Conservation (phyloP, 306 rosid species). For the Cyclanthera cordifolia region DNA sequence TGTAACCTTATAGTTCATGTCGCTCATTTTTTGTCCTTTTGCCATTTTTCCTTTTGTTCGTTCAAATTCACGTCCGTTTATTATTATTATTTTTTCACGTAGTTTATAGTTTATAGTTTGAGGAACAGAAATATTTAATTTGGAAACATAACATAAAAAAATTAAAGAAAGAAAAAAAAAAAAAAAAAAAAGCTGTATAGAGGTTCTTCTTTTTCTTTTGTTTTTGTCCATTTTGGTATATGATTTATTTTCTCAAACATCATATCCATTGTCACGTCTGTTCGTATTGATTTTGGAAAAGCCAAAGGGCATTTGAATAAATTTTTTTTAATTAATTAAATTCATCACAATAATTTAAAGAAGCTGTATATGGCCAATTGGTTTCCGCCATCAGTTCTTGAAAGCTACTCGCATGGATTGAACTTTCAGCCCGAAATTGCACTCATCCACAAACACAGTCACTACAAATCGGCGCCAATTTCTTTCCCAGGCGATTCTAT, state of each 20-base stretch:
- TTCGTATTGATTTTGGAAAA: neutral
- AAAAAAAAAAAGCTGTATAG: neutral
- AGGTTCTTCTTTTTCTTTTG: neutral
- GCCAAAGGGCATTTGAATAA: neutral
- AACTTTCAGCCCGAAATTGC: neutral
- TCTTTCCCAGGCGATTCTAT: neutral
- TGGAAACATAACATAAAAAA: too few species aligned
- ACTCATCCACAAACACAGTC: too few species aligned
- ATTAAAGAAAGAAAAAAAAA: too few species aligned
- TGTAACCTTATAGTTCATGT: too few species aligned
- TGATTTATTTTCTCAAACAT: slow-evolving; percentile 4
- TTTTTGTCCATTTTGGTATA: neutral
- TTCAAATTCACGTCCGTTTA: too few species aligned
- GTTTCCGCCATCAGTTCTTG: slow-evolving; percentile 2
- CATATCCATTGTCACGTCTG: slow-evolving; percentile 1
- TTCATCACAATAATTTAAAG: neutral
- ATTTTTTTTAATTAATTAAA: neutral
- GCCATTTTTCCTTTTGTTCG: too few species aligned
- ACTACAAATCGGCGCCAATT: neutral
- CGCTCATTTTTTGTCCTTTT: too few species aligned
- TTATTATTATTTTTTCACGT: too few species aligned
- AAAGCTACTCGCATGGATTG: slow-evolving; percentile 5
- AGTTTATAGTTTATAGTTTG: too few species aligned
- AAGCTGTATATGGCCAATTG: slow-evolving; percentile 2
- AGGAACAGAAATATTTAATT: too few species aligned